Conservation (phyloP, 106 monocot species). For the Platanthera zijinensis region DNA sequence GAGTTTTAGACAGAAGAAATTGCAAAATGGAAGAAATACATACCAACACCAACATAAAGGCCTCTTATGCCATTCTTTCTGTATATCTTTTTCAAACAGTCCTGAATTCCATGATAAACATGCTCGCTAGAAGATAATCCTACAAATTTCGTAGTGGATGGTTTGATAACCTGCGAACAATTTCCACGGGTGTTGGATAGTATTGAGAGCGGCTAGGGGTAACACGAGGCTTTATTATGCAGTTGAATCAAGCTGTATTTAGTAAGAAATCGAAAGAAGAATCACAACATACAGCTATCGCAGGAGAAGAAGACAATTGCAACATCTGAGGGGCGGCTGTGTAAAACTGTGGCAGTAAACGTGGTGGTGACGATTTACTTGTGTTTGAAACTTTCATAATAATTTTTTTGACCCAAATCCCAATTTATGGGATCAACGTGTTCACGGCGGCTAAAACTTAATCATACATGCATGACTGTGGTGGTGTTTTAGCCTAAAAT, state of each 20-base stretch:
- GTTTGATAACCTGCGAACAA: conserved; percentile 53
- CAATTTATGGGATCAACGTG: too few species aligned
- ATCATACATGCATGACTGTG: too few species aligned
- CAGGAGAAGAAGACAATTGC: not conserved
- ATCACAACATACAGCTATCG: not conserved
- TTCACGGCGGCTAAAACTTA: too few species aligned
- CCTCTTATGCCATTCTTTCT: conserved; percentile 70
- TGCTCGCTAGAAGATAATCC: conserved; percentile 27
- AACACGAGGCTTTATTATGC: not conserved
- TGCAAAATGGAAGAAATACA: conserved; percentile 9
- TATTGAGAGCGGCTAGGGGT: not conserved
- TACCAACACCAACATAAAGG: conserved; percentile 85
- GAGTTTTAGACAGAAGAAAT: not conserved
- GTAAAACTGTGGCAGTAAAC: too few species aligned
- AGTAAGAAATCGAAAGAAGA: not conserved
- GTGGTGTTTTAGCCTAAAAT: too few species aligned
- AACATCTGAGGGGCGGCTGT: too few species aligned
- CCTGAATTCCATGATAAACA: conserved; percentile 72
- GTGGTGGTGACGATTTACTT: too few species aligned
- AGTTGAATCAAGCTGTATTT: not conserved
- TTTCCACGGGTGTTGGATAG: not conserved
- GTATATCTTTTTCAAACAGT: conserved; percentile 73
- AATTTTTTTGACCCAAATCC: too few species aligned
- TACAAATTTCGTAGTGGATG: conserved; percentile 24
- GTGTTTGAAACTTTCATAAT: too few species aligned